Conservation (phyloP, 441 rosid species). For the Biscutella laevigata region DNA sequence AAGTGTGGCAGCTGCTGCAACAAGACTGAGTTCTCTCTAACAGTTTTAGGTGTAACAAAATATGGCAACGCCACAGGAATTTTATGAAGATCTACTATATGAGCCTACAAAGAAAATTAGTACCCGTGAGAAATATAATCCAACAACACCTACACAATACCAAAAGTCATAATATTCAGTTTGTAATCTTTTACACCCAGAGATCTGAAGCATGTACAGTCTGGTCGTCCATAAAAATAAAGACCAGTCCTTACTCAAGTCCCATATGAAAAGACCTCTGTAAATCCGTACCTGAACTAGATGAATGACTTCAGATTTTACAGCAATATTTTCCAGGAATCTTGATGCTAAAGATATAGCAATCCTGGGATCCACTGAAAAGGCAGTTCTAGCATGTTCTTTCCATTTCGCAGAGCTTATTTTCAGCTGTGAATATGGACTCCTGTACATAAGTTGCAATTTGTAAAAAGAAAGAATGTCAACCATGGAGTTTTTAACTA, state of each 20-base stretch:
- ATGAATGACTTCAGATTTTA: constrained; percentile 63
- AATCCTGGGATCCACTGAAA: constrained; percentile 75
- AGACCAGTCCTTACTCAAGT: neutral
- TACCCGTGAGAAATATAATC: neutral
- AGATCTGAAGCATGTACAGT: no score
- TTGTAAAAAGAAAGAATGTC: constrained; percentile 2
- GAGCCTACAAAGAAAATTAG: constrained; percentile 35
- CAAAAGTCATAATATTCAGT: no score
- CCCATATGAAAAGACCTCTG: neutral
- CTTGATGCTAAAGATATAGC: constrained; percentile 68
- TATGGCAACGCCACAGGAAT: no score
- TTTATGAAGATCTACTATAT: constrained; percentile 27
- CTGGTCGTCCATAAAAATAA: no score
- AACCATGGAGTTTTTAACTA: neutral
- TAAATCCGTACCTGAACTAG: constrained; percentile 59
- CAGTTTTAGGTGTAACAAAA: no score
- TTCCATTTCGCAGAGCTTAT: constrained; percentile 60
- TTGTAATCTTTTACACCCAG: no score
- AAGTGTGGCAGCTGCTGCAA: neutral
- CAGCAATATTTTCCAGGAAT: constrained; percentile 53
- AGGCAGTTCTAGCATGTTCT: constrained; percentile 67
- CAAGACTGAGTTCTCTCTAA: constrained; percentile 35
- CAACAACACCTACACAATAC: neutral
- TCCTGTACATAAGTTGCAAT: constrained; percentile 35
- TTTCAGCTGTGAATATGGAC: constrained; percentile 39